Evolutionary conservation across 169 alveolate species (phyloP).

Genomic region (Plasmodium sp.): DNA sequence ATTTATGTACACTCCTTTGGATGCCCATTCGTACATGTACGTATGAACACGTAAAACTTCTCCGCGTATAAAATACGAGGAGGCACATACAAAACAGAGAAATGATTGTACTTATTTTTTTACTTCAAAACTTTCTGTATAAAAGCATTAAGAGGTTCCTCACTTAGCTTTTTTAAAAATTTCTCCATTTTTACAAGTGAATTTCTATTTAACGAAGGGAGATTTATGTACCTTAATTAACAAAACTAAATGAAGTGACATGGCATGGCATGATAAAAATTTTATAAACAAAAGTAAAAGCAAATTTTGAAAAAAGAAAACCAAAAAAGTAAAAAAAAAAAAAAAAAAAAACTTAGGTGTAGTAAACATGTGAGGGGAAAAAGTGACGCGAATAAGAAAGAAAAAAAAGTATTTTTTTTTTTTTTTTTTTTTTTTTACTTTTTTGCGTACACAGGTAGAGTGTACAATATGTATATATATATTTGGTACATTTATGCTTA

Average conservation of each 20-base stretch:
- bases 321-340: background rate
- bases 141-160: conserved; percentile 12
- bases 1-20: background rate
- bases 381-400: background rate
- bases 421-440: background rate
- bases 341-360: background rate
- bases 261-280: background rate
- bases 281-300: conserved; percentile 2
- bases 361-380: background rate
- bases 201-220: background rate
- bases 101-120: conserved; percentile 5
- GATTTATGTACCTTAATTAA: background rate
- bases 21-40: background rate
- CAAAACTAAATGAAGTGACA: background rate
- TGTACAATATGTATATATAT: background rate
- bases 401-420: conserved; percentile 7
- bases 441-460: background rate
- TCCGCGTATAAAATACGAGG: background rate
- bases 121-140: conserved; percentile 18
- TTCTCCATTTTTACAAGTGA: conserved; percentile 32
- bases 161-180: conserved; percentile 4
- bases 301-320: background rate
- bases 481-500: background rate
- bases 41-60: background rate
- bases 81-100: background rate